These are phyloP conservation scores for Pseudopyricularia javanii DNA, from an alignment of 2,329 filamentous ascomycete genomes.

Conservation along the genomic window DNA sequence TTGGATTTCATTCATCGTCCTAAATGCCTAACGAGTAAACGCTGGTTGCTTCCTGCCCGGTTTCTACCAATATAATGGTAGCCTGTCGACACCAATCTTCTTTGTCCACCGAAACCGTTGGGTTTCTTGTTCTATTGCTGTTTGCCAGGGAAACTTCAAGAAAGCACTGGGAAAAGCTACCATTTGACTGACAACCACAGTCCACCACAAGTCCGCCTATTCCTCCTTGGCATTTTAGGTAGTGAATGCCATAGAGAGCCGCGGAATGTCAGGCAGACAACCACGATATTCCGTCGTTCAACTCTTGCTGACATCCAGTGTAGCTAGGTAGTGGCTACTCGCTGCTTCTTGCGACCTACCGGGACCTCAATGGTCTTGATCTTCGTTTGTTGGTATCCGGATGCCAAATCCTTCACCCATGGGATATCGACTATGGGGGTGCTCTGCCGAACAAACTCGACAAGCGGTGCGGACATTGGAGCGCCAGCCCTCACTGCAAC, in stretches of 20 bases:
- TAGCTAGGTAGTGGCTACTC: background rate
- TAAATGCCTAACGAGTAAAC: background rate
- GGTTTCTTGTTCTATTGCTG: too few species aligned
- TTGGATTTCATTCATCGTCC: background rate
- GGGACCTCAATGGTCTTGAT: conserved; percentile 30
- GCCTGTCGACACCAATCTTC: background rate
- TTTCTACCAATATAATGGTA: background rate
- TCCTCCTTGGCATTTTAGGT: background rate
- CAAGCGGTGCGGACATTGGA: conserved; percentile 41
- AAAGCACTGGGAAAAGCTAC: too few species aligned
- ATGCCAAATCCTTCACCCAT: conserved; percentile 40
- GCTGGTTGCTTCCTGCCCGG: too few species aligned
- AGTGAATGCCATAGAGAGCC: background rate
- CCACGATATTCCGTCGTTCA: background rate
- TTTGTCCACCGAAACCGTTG: background rate
- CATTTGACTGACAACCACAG: too few species aligned
- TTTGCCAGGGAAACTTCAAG: too few species aligned
- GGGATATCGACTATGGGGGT: conserved; percentile 38
- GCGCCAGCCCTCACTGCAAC: conserved; percentile 46
- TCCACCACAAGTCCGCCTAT: too few species aligned
- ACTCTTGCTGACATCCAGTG: background rate
- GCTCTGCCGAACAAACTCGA: conserved; percentile 39
- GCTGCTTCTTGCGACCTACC: conserved; percentile 23
- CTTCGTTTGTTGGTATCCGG: conserved; percentile 29
- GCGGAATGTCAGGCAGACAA: background rate